These are phyloP conservation scores for Xylaria sp. DNA, from an alignment of 2,329 filamentous ascomycete species.

Conservation along the genomic window DNA sequence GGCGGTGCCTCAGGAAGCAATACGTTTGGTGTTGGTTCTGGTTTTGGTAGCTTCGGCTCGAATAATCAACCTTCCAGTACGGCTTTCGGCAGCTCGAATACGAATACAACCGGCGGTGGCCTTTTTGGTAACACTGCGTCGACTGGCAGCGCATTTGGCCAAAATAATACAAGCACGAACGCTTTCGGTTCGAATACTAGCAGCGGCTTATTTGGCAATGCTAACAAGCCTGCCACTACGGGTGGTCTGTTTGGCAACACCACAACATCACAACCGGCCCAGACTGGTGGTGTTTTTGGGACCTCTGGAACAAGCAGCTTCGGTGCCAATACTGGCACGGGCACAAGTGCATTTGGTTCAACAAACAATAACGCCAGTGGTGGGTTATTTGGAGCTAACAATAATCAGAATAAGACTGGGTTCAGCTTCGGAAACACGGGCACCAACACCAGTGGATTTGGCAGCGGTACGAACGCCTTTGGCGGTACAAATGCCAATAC, in stretches of 20 bases:
- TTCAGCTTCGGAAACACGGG: constrained; percentile 42
- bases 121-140: constrained; percentile 52
- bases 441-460: constrained; percentile 37
- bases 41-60: constrained; percentile 63
- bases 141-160: constrained; percentile 44
- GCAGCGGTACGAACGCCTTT: constrained; percentile 47
- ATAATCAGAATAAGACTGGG: constrained; percentile 44
- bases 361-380: constrained; percentile 50
- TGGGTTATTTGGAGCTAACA: constrained; percentile 53
- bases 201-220: constrained; percentile 55
- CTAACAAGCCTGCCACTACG: constrained; percentile 45
- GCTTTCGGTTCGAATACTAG: constrained; percentile 47
- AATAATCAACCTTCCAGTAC: constrained; percentile 47
- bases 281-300: constrained; percentile 43
- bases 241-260: constrained; percentile 54
- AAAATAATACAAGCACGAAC: constrained; percentile 39
- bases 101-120: constrained; percentile 52
- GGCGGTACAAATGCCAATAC: constrained; percentile 44
- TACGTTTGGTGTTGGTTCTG: constrained; percentile 75
- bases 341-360: constrained; percentile 59
- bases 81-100: constrained; percentile 48
- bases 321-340: constrained; percentile 54
- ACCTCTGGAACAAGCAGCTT: constrained; percentile 58
- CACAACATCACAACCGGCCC: constrained; percentile 43
- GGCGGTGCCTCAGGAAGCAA: constrained; percentile 87